phyloP scores from a whole-genome alignment of 441 rosid genomes.

The Corymbia citriodora region DNA sequence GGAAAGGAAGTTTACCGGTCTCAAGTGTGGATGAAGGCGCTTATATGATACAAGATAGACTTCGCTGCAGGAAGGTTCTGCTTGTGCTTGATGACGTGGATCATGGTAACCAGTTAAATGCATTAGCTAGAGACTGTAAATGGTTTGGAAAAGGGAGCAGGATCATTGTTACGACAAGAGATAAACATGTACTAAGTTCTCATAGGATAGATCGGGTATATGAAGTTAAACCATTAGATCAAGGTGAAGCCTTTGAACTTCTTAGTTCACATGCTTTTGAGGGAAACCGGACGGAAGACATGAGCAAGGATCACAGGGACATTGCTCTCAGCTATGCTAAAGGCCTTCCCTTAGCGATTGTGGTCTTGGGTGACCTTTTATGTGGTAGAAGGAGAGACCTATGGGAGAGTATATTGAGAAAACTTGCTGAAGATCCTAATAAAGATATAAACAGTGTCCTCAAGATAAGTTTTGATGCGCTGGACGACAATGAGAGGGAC shows the following conservation, averaged over 20 bases:
- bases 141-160: not conserved
- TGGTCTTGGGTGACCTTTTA: not conserved
- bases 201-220: accelerated
- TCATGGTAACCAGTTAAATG: not conserved
- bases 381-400: accelerated
- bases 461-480: no score
- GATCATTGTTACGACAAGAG: accelerated
- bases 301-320: accelerated
- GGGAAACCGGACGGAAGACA: accelerated
- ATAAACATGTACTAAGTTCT: no score
- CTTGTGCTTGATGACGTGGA: not conserved
- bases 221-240: not conserved
- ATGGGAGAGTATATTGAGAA: not conserved
- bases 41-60: accelerated
- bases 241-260: not conserved
- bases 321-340: not conserved
- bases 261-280: accelerated
- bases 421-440: no score
- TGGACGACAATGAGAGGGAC: accelerated
- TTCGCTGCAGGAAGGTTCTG: no score
- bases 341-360: not conserved
- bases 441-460: accelerated
- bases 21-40: not conserved
- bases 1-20: not conserved
- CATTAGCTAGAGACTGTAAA: not conserved